phyloP scores from a whole-genome alignment of 148 eudicot species.

The Pharnaceum exiguum region DNA sequence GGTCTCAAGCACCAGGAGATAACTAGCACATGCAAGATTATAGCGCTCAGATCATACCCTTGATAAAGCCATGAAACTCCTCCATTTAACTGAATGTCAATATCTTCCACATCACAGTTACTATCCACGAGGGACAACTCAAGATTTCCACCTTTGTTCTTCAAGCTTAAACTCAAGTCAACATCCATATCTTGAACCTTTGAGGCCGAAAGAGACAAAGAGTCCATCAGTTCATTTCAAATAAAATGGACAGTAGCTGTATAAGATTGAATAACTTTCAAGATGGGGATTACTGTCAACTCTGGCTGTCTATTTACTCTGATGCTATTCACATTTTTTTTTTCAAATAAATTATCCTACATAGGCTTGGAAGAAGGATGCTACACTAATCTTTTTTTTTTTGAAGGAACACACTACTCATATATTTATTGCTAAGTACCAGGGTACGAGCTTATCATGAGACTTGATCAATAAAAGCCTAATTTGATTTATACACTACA shows the following conservation, averaged over 20 bases:
- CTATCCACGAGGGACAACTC: constrained; percentile 57
- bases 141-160: constrained; percentile 51
- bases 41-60: constrained; percentile 46
- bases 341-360: too few relatives aligned
- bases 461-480: too few relatives aligned
- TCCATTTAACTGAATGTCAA: constrained; percentile 63
- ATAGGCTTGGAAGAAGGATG: too few relatives aligned
- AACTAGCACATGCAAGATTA: background rate
- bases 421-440: too few relatives aligned
- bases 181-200: constrained; percentile 92
- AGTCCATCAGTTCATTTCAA: constrained; percentile 19
- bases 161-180: constrained; percentile 48
- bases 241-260: background rate
- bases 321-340: too few relatives aligned
- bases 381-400: too few relatives aligned
- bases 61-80: constrained; percentile 99
- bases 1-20: background rate
- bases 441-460: too few relatives aligned
- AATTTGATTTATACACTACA: too few relatives aligned
- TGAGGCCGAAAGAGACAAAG: constrained; percentile 19
- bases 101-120: constrained; percentile 61
- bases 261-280: too few relatives aligned
- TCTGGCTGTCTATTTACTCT: too few relatives aligned
- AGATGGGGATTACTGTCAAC: too few relatives aligned
- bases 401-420: too few relatives aligned